Evolutionary conservation across 148 eudicot species (phyloP), one percentile per base, ranked within the genome.

Genomic region (Fagopyrum homotropicum): DNA sequence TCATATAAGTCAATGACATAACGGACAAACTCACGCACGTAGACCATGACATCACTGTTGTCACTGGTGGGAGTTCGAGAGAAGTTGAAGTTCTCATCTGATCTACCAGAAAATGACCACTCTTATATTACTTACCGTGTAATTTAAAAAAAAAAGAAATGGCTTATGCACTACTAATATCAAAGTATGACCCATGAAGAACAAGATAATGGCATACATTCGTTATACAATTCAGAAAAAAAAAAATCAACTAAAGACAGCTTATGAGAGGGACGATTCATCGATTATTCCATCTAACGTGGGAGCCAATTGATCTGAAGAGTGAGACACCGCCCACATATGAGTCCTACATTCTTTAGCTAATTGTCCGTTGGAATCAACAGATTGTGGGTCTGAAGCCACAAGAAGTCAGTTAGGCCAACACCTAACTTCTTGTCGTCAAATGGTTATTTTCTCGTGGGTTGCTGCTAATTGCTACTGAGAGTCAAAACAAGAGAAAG

Each of bases 391-490:
- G 69, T 63, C 69, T 26, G 45, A 63, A 63, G 8, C 69, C 45
- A 63, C 69, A 63, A 10, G 44, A 10, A 63, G 44, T 63, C 22
- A 63, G 45, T 63, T 63, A 63, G 69, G 69, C 44, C 44, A 64
- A 64, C 70, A 64, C 70, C 45, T 35, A 64, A 15, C 70, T 64
- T 40, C 46, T 64, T 35, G 70, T 64, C 70, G 15, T 64, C 6
- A 64, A 57, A 6, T 35, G 46, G 7, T 4, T 14, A 6, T 64
- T 63, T 64, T 63, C 22, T 30, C 15, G 7, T 22, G 69, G 69
- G 69, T 63, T 63, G 45, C 69, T 63, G 45, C 69, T 63, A 11
- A 30, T 63, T 63, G 45, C 45, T 22, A 11, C 9, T 63, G 44
- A 30, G 45, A 63, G 69, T 63, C 69, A 63, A 63, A 63, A 10